Evolutionary conservation across 1,139 yeast species (phyloP).

Genomic region (Yamadazyma triangularis): DNA sequence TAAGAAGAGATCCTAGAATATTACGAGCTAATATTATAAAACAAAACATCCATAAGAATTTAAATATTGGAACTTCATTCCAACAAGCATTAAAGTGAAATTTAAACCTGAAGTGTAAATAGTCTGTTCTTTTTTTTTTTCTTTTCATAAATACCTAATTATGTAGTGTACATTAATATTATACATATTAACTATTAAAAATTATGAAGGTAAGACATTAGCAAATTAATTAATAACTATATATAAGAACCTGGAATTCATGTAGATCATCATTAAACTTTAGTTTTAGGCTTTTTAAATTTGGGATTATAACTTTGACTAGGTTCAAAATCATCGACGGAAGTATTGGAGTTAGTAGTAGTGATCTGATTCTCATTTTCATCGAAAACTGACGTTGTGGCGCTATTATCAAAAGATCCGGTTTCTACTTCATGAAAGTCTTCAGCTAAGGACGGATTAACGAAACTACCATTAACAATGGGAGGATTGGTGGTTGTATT

Average conservation of each 20-base stretch:
- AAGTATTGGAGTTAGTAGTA: constrained; percentile 12
- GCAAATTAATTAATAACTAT: too few relatives aligned
- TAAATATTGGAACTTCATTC: constrained; percentile 51
- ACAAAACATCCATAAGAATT: constrained; percentile 52
- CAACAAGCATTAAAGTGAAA: constrained; percentile 19
- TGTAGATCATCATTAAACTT: too few relatives aligned
- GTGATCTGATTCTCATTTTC: constrained; percentile 17
- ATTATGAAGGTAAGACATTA: too few relatives aligned
- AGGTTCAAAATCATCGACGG: constrained; percentile 10
- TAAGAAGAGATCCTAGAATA: constrained; percentile 86
- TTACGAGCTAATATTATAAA: constrained; percentile 72
- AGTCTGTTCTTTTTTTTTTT: too few relatives aligned
- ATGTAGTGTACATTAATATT: constrained; percentile 5
- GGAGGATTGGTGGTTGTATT: too few relatives aligned
- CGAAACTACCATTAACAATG: too few relatives aligned
- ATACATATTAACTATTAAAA: constrained; percentile 3
- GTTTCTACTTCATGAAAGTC: constrained; percentile 21
- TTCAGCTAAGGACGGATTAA: not conserved
- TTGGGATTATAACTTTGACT: not conserved
- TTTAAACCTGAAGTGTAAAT: not conserved
- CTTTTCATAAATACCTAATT: constrained; percentile 1
- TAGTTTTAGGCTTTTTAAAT: not conserved
- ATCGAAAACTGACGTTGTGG: constrained; percentile 40
- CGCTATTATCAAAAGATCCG: constrained; percentile 31
- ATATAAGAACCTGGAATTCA: too few relatives aligned